Evolutionary conservation across 306 rosid species (phyloP), one percentile per base, ranked within the genome.

Genomic region (Lagenaria siceraria): DNA sequence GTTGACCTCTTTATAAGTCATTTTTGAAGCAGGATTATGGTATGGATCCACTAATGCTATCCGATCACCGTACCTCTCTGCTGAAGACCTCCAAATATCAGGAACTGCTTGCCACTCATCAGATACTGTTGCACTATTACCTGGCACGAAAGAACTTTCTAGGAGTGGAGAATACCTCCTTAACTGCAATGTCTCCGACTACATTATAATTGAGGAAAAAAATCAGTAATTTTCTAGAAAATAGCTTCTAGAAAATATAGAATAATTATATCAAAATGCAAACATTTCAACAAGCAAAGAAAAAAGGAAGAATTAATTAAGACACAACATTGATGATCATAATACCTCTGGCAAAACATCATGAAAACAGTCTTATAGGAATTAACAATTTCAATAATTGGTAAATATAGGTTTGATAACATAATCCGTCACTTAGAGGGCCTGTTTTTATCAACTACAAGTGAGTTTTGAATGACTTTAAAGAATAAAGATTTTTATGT

Each of bases 101-200:
- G 98, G 97, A 84, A 95, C 96, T 19, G 97, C 86, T 81, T 85
- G 86, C 98, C 97, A 95, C 80, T 90, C 95, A 60, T 81, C 90
- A 14, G 87, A 79, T 8, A 85, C 87, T 75, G 54, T 64, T 69
- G 36, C 65, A 54, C 81, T 90, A 80, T 77, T 82, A 72, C 75
- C 78, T 25, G 82, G 74, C 77, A 85, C 84, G 18, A 85, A 80
- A 21, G 87, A 89, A 77, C 92, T 87, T 88, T 92, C 97, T 25
- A 92, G 87, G 80, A 89, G 75, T 19, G 97, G 98, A n/a, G 95
- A 87, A 80, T 82, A 92, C 86, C 71, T 95, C 83, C 98, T 88
- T 80, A 86, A 81, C 83, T 79, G 84, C 60, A 78, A 6, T 77
- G 69, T 78, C 76, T 86, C 85, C 71, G 86, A 78, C 96, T 93